These are phyloP conservation scores for Apiospora phragmitis DNA, from an alignment of 2,329 filamentous ascomycete genomes.

Conservation along the genomic window DNA sequence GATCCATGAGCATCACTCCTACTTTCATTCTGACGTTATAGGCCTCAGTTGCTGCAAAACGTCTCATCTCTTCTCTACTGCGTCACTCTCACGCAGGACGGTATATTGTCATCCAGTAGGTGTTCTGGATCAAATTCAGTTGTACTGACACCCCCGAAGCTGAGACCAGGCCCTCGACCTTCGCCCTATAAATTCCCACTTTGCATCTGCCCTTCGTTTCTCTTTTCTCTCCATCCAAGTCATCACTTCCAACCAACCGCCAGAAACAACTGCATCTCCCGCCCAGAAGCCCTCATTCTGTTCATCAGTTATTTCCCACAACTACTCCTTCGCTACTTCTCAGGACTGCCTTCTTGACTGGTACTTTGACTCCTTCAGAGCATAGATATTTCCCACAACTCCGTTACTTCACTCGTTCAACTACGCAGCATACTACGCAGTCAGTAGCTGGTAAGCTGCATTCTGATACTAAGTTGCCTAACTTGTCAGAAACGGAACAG, in stretches of 20 bases:
- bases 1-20: not conserved
- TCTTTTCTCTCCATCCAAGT: not conserved
- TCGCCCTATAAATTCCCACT: not conserved
- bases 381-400: not conserved
- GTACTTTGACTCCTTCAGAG: not conserved
- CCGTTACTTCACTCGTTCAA: not conserved
- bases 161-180: not conserved
- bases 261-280: not conserved
- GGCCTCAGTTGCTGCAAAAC: conserved; percentile 5
- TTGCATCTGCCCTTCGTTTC: not conserved
- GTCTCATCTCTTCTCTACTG: not conserved
- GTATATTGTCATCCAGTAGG: not conserved
- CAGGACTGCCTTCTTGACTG: not conserved
- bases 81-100: not conserved
- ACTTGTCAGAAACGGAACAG: too few relatives aligned
- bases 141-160: not conserved
- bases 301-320: not conserved
- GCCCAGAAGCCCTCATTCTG: not conserved
- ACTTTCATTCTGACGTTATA: not conserved
- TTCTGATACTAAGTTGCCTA: too few relatives aligned
- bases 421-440: not conserved
- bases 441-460: not conserved
- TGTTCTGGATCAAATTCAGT: conserved; percentile 3
- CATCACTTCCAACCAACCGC: not conserved
- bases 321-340: too few relatives aligned